Base-by-base conservation (phyloP, 495 filamentous ascomycete genomes). In the Ramalina intermedia region DNA sequence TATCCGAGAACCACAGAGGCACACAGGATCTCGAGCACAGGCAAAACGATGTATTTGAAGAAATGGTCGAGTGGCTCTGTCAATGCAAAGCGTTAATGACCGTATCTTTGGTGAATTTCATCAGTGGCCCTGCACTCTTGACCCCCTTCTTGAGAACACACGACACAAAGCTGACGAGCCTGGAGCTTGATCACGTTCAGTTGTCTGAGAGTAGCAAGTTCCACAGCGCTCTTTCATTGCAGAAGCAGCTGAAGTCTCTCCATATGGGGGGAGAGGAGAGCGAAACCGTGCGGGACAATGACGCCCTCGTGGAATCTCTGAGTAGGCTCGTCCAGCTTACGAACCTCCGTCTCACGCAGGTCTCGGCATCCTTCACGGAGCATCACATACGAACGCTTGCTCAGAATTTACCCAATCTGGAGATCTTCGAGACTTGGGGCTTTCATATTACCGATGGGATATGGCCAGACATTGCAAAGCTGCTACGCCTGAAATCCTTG, bases 381-480 rank as follows among this genome's bases (percentile, higher is more conserved):
- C 61, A 67, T 18, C 62, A 79, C 41, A 66, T 85, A 37, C 61
- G 65, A 18, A 48, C 58, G 9, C 63, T 85, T 6, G 69, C 76
- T 1, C 61, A 64, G 21, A 64, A 59, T 13, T 62, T 82, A 26
- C 62, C 65, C 0, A 54, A 61, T 3, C 63, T 86, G 14, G 75
- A 80, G 53, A 63, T 72, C 4, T 66, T 84, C 35, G 71, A 66
- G 55, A 66, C 71, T 21, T 69, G 72, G 46, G 75, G 77, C 33
- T 75, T 74, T 37, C 70, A 68, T 11, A 64, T 79, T 26, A 66
- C 71, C 0, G 72, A 81, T 51, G 64, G 63, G 37, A 60, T 72
- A 11, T 76, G 75, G 60, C 56, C 63, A 11, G 56, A 57, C 4
- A 64, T 73, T 24, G 43, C 73, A 8, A 49, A 59, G 36, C 55